These are phyloP conservation scores for Cladosporium sp. DNA, from an alignment of 2,329 filamentous ascomycete genomes.

Conservation along the genomic window DNA sequence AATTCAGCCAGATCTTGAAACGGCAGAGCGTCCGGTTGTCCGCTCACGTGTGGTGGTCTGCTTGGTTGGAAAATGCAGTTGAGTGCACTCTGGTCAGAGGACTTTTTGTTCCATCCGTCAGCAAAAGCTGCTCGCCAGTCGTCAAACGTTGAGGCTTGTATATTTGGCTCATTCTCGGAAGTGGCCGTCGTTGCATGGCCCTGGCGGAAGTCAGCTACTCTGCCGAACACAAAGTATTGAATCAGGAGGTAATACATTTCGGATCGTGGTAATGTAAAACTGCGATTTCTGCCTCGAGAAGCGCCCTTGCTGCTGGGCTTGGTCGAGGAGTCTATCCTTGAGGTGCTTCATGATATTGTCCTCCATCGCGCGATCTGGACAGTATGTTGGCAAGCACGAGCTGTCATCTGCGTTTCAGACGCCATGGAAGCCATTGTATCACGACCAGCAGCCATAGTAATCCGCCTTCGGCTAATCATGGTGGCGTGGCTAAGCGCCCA, in stretches of 20 bases:
- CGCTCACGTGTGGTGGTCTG: constrained; percentile 23
- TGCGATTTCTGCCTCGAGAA: neutral
- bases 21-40: constrained; percentile 21
- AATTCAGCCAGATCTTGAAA: constrained; percentile 16
- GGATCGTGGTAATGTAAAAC: neutral
- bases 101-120: neutral
- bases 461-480: neutral
- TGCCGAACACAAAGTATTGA: neutral
- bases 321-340: neutral
- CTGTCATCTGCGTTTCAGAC: neutral
- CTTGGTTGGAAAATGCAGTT: constrained; percentile 22
- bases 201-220: neutral
- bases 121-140: neutral
- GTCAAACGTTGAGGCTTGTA: neutral
- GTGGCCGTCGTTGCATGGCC: neutral
- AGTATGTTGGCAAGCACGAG: neutral
- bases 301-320: constrained; percentile 4
- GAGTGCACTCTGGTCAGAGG: neutral
- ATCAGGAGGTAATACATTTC: neutral
- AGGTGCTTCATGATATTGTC: constrained; percentile 6
- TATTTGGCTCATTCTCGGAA: neutral
- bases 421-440: neutral
- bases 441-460: neutral
- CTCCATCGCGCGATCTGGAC: neutral
- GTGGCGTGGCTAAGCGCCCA: constrained; percentile 8